Base-by-base conservation (phyloP, 176 grass and related monocot genomes). In the Oryza meridionalis region DNA sequence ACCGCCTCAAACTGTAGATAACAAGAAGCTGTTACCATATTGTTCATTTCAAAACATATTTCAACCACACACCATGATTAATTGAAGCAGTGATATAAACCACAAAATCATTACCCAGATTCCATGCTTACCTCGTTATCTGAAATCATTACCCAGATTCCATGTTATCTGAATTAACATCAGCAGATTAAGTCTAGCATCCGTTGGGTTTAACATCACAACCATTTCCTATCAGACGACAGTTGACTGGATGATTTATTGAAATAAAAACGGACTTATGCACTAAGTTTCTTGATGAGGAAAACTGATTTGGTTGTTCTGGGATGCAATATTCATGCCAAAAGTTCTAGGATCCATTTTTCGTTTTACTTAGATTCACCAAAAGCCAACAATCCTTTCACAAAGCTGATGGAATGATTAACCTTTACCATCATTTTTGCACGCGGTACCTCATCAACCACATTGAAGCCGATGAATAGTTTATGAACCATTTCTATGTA, bases 351-450 rank as follows among this genome's bases (percentile, higher is more conserved):
- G 38, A 35, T 64, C n/a, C 9, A 0, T 25, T 72, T 61, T 29
- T 59, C 1, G 9, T 25, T 80, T 50, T 3, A 11, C 14, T 9
- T 29, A 16, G 69, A 63, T n/a, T 32, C 35, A 73, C 45, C 53
- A 49, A 73, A 4, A 11, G 7, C 25, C 3, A 40, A 81, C 4
- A 42, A 38, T 11, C 53, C 37, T 63, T 10, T 29, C 6, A 33
- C 55, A 27, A 67, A 32, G 42, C 15, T 27, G 11, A 80, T n/a
- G 33, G 17, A 35, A 50, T 19, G 9, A 43, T 35, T 70, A 76
- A 26, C 49, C 38, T 80, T 29, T 64, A 72, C 16, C 67, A 64
- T 72, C 21, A 79, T 11, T 37, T 84, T n/a, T 67, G 8, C 37
- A 43, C 10, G 25, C 10, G 0, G 47, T 27, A 76, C 27, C 19